A percentile compares a stretch with the other conserved stretches of the same genome.
phyloP scores from a whole-genome alignment of 164 flowering plant genomes.

The Euptelea pleiosperma region DNA sequence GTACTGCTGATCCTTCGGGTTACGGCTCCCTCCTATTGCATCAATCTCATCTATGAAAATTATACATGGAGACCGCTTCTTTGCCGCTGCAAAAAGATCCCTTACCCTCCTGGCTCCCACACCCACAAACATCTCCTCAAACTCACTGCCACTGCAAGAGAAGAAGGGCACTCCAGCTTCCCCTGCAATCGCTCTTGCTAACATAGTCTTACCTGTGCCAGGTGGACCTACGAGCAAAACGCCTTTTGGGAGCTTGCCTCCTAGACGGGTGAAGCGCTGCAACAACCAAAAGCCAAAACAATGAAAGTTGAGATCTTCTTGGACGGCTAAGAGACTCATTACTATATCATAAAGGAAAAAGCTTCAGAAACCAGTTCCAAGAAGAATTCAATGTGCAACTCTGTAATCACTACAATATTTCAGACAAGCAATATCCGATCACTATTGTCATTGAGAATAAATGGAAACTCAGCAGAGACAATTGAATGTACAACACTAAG shows the following conservation, averaged over 20 bases:
- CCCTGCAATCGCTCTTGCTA: conserved; percentile 99
- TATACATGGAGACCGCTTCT: conserved; percentile 87
- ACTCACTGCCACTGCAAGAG: conserved; percentile 97
- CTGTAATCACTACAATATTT: too few relatives aligned
- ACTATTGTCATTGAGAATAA: too few relatives aligned
- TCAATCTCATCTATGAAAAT: conserved; percentile 91
- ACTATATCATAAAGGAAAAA: too few relatives aligned
- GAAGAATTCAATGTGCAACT: too few relatives aligned
- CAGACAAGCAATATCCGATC: too few relatives aligned
- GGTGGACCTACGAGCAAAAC: conserved; percentile 98
- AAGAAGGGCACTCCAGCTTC: conserved; percentile 99
- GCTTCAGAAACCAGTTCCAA: too few relatives aligned
- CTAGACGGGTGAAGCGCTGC: conserved; percentile 93
- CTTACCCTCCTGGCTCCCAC: conserved; percentile 95
- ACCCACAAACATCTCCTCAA: conserved; percentile 99
- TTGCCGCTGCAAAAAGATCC: conserved; percentile 88
- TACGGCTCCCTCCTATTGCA: conserved; percentile 97
- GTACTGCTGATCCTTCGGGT: conserved; percentile 89
- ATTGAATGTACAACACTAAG: too few relatives aligned
- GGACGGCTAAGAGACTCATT: too few relatives aligned
- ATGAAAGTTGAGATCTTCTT: too few relatives aligned
- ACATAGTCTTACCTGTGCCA: conserved; percentile 97
- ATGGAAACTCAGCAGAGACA: too few relatives aligned
- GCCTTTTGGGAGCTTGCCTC: conserved; percentile 98
- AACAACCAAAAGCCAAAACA: conserved; percentile 21